These are phyloP conservation scores for Physaria fendleri DNA, from an alignment of 345 rosid species.

Conservation along the genomic window DNA sequence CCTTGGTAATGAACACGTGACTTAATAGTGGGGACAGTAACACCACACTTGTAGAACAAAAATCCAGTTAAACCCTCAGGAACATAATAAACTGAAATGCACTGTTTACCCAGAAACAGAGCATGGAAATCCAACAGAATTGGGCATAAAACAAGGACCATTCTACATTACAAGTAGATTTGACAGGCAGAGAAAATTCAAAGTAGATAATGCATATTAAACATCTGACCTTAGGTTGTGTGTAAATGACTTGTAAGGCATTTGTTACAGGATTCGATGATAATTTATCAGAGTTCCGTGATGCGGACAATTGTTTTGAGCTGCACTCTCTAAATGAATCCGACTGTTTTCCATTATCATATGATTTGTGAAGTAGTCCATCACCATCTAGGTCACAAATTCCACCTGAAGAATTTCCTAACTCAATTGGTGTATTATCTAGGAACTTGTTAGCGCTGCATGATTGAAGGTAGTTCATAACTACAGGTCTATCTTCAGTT, in stretches of 20 bases:
- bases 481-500: slow-evolving; percentile 31
- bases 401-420: slow-evolving; percentile 27
- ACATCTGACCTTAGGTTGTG: slow-evolving; percentile 50
- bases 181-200: background rate
- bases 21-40: background rate
- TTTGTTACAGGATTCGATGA: slow-evolving; percentile 30
- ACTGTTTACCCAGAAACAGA: background rate
- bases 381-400: slow-evolving; percentile 11
- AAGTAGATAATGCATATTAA: background rate
- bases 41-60: background rate
- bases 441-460: slow-evolving; percentile 34
- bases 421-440: slow-evolving; percentile 38
- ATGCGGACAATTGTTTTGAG: slow-evolving; percentile 26
- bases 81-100: slow-evolving; percentile 4
- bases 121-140: background rate
- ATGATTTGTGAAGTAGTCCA: slow-evolving; percentile 17
- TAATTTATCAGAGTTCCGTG: slow-evolving; percentile 23
- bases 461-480: slow-evolving; percentile 31
- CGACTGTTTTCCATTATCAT: slow-evolving; percentile 8
- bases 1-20: background rate
- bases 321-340: slow-evolving; percentile 25
- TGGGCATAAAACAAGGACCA: background rate
- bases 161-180: slow-evolving; percentile 7
- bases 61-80: slow-evolving; percentile 1
- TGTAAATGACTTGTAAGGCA: slow-evolving; percentile 29